Conservation (phyloP, 139 green algal species). For the Tetraselmis striata region DNA sequence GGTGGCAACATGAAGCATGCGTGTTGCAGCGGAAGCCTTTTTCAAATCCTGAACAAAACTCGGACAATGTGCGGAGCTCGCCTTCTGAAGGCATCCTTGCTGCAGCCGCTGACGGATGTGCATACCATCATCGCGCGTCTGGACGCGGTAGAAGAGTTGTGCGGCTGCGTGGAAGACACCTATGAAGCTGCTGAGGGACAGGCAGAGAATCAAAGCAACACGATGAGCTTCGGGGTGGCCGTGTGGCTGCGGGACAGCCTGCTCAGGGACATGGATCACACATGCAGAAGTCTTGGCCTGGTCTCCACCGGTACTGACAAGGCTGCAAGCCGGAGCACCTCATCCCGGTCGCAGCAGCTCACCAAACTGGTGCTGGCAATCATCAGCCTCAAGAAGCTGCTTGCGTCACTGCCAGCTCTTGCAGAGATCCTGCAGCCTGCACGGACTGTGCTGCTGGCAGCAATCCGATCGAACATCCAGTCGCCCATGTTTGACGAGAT, state of each 20-base stretch:
- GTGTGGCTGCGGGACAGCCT: background rate
- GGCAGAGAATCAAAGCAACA: background rate
- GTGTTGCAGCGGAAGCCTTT: background rate
- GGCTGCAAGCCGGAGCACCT: too few species aligned
- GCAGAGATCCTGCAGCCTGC: background rate
- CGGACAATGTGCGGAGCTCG: background rate
- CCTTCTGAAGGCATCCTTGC: background rate
- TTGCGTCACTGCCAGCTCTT: background rate
- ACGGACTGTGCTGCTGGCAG: background rate
- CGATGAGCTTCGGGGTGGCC: background rate
- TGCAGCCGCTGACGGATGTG: slow-evolving; percentile 7
- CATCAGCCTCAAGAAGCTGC: background rate
- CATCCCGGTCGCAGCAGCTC: background rate
- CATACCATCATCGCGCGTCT: background rate
- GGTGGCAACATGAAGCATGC: background rate
- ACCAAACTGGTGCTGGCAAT: background rate
- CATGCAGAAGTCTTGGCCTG: background rate
- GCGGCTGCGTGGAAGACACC: background rate
- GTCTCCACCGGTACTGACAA: background rate
- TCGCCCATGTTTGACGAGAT: background rate
- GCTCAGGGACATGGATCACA: background rate
- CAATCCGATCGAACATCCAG: background rate
- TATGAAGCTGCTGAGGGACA: too few species aligned
- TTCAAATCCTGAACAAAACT: background rate
- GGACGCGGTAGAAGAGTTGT: background rate